phyloP scores from a whole-genome alignment of 1,139 yeast species.

The Yamadazyma triangularis region DNA sequence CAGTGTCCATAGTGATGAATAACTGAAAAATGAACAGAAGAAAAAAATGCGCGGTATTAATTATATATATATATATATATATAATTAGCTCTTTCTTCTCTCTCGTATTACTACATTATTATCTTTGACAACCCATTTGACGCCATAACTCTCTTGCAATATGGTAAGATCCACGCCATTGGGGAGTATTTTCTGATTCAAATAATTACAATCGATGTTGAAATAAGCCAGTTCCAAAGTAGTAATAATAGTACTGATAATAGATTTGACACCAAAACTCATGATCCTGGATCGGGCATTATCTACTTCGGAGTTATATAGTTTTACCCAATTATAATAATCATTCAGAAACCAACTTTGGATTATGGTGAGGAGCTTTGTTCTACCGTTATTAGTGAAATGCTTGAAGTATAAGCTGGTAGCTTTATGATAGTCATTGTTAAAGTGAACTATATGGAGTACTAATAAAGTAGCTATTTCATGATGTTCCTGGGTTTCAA shows the following conservation, averaged over 20 bases:
- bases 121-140: slow-evolving; percentile 25
- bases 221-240: slow-evolving; percentile 36
- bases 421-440: slow-evolving; percentile 31
- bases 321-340: slow-evolving; percentile 37
- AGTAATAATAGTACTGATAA: slow-evolving; percentile 25
- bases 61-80: too few species aligned
- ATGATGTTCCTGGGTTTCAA: slow-evolving; percentile 8
- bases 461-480: slow-evolving; percentile 40
- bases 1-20: slow-evolving; percentile 4
- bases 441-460: slow-evolving; percentile 47
- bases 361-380: slow-evolving; percentile 20
- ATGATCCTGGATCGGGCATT: slow-evolving; percentile 30
- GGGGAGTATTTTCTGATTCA: slow-evolving; percentile 23
- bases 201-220: slow-evolving; percentile 17
- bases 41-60: too few species aligned
- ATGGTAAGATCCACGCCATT: slow-evolving; percentile 18
- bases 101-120: slow-evolving; percentile 21
- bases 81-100: slow-evolving; percentile 6
- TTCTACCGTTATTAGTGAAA: slow-evolving; percentile 15
- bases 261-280: slow-evolving; percentile 34
- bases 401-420: slow-evolving; percentile 26
- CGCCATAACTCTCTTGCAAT: slow-evolving; percentile 16
- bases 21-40: too few species aligned
- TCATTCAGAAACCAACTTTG: slow-evolving; percentile 35
- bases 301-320: slow-evolving; percentile 29